Evolutionary conservation across 768 basidiomycete genomes (phyloP).

Genomic region (Pleurotus platypus): DNA sequence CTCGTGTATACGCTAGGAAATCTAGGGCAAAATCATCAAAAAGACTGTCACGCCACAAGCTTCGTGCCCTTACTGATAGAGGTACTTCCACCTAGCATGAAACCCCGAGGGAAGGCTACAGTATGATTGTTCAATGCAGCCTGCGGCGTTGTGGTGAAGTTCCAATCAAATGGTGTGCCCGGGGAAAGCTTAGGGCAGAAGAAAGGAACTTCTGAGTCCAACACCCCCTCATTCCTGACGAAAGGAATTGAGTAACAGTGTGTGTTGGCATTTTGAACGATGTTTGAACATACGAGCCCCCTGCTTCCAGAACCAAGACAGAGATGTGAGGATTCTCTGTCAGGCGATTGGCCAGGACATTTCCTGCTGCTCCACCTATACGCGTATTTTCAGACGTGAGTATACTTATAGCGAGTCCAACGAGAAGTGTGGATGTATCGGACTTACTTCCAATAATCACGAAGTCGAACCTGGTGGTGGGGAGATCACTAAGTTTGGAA

Average conservation of each 20-base stretch:
- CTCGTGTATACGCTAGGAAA: constrained; percentile 22
- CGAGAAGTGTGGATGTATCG: neutral
- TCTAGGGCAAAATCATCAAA: neutral
- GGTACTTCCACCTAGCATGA: constrained; percentile 17
- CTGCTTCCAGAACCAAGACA: constrained; percentile 8
- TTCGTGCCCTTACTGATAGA: constrained; percentile 8
- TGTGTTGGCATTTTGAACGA: neutral
- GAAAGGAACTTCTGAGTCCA: constrained; percentile 7
- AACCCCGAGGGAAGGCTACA: constrained; percentile 16
- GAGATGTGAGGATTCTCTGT: neutral
- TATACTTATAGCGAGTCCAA: too few species aligned
- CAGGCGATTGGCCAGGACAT: constrained; percentile 7
- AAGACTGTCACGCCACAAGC: too few species aligned
- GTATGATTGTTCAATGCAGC: constrained; percentile 10
- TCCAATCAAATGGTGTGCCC: constrained; percentile 14
- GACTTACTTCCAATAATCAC: constrained; percentile 10
- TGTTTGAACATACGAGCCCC: neutral
- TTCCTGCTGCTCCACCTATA: constrained; percentile 8
- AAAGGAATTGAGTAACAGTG: neutral
- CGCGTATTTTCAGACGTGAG: too few species aligned
- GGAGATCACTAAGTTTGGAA: constrained; percentile 1
- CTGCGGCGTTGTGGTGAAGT: constrained; percentile 19
- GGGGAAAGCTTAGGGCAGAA: constrained; percentile 1
- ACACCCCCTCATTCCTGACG: constrained; percentile 5
- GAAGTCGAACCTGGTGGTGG: constrained; percentile 6